Evolutionary conservation across 768 basidiomycete species (phyloP).

Genomic region (Agaricus sinodeliciosus): DNA sequence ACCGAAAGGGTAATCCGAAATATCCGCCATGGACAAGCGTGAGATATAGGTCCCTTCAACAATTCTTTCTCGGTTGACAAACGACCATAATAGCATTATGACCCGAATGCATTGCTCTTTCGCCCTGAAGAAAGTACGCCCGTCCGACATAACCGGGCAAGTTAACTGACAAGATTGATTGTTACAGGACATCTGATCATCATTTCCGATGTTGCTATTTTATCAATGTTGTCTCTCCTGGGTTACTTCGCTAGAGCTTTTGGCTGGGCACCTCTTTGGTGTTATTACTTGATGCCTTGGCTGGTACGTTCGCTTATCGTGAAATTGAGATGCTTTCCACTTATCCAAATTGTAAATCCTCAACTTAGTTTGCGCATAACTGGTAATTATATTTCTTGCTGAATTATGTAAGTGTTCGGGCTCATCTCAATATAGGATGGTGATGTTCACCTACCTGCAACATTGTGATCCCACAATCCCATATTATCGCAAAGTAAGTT

Average conservation of each 20-base stretch:
- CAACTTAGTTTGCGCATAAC: conserved; percentile 36
- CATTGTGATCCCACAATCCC: conserved; percentile 56
- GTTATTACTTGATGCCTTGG: conserved; percentile 44
- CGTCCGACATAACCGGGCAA: neutral
- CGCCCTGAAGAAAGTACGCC: conserved; percentile 37
- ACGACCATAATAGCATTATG: conserved; percentile 30
- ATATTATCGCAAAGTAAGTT: conserved; percentile 42
- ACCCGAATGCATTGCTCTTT: conserved; percentile 37
- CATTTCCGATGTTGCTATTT: conserved; percentile 35
- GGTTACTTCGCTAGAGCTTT: conserved; percentile 20
- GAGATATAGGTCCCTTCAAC: conserved; percentile 13
- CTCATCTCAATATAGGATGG: conserved; percentile 34
- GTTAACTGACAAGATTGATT: neutral
- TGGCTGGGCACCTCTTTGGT: conserved; percentile 28
- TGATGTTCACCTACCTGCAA: conserved; percentile 56
- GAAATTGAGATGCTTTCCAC: neutral
- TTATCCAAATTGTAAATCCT: neutral
- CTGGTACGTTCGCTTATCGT: conserved; percentile 26
- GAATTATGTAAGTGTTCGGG: neutral
- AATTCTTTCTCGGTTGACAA: neutral
- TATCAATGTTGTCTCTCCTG: conserved; percentile 30
- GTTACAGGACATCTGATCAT: conserved; percentile 28
- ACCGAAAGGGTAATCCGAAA: conserved; percentile 39
- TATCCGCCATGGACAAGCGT: conserved; percentile 40
- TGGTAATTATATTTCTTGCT: conserved; percentile 21